Conservation (phyloP, 139 green algal genomes). For the Yamagishiella unicocca region DNA sequence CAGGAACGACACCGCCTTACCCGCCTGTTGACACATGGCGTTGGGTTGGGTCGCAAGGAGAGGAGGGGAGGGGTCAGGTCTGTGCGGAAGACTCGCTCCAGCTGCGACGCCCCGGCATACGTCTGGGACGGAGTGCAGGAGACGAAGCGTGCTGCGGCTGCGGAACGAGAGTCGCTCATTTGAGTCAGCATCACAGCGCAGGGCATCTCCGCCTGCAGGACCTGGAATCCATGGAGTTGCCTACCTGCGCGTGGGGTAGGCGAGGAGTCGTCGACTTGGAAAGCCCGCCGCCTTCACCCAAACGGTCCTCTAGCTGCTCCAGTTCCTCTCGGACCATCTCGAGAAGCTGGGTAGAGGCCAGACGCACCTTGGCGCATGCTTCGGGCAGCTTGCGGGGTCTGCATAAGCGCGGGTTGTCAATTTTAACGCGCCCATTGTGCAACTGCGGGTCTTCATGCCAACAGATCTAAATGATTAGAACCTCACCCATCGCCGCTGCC, state of each 20-base stretch:
- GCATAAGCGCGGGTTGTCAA: background rate
- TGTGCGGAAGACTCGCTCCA: too few species aligned
- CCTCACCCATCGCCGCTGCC: background rate
- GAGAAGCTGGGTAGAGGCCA: background rate
- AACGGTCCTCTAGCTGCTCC: background rate
- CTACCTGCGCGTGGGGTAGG: constrained; percentile 10
- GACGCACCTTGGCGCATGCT: constrained; percentile 4
- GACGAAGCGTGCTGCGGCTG: too few species aligned
- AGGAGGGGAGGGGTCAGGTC: too few species aligned
- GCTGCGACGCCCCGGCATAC: too few species aligned
- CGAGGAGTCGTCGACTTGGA: background rate
- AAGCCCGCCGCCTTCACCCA: constrained; percentile 7
- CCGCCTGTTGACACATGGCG: background rate
- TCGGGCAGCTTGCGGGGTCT: constrained; percentile 27
- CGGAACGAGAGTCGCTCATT: too few species aligned
- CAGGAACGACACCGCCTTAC: background rate
- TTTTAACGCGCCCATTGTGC: background rate
- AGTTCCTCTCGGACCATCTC: constrained; percentile 14
- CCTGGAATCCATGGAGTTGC: background rate
- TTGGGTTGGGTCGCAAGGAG: too few species aligned
- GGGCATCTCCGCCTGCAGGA: too few species aligned
- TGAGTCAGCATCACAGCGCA: too few species aligned
- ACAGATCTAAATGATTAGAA: background rate
- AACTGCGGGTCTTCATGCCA: background rate
- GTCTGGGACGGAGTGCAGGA: too few species aligned